Evolutionary conservation across 2,329 filamentous ascomycete genomes (phyloP), one percentile per base, ranked within the genome.

Genomic region (Colletotrichum sp.): DNA sequence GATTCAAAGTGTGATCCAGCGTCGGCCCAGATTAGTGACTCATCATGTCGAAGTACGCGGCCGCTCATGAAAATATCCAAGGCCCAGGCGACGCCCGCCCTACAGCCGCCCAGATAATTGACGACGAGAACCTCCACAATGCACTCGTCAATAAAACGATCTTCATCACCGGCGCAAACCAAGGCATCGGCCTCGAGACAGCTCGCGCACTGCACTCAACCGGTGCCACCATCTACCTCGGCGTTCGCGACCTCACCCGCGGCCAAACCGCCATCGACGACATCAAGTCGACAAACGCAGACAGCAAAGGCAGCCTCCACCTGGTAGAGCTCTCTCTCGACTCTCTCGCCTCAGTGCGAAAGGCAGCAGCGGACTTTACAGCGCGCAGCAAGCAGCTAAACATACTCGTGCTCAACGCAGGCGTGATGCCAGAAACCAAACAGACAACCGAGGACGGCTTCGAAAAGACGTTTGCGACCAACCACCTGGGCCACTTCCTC

Each of bases 401-500:
- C 59, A 74, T 79, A 13, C 81, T 89, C 4, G 80, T 88, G 30
- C 82, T 83, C 55, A 89, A 88, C 69, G 87, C 86, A 0, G 81
- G 80, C 32, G 71, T 79, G 29, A 77, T 78, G 74, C n/a, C 57
- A n/a, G 29, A 75, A 16, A 72, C 66, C 2, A 74, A 75, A 9
- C 55, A 34, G n/a, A 71, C 32, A 3, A 79, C 78, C 5, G 32
- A 19, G 0, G 80, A 82, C 15, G 81, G 80, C 7, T 76, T 78
- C 49, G 81, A 82, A 77, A 79, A 80, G 0, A 89, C 91, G 71
- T 88, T 91, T 71, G 89, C 85, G 29, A 87, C 85, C 7, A 91
- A 91, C 79, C 86, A 91, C 78, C 81, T 92, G 2, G 85, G 82
- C 13, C 88, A 90, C 78, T 92, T 91, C 81, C 84, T 91, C 0